These are phyloP conservation scores for Pichia sp. DNA, from an alignment of 1,139 yeast genomes.

Conservation along the genomic window DNA sequence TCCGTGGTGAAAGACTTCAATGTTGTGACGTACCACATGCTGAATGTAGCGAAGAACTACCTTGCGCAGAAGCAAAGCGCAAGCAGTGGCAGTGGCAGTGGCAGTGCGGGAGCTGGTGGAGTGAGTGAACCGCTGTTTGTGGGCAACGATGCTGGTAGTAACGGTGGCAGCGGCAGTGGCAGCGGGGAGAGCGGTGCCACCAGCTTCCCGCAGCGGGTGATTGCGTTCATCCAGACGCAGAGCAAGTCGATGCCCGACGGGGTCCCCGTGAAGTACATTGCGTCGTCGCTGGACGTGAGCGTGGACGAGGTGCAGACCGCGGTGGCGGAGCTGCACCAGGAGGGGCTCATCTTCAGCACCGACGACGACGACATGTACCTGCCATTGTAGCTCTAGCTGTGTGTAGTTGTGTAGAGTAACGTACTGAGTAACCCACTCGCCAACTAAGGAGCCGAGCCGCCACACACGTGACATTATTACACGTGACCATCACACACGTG, in stretches of 20 bases:
- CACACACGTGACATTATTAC: no score
- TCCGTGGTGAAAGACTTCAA: slow-evolving; percentile 60
- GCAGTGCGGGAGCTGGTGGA: slow-evolving; percentile 19
- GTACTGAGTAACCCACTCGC: no score
- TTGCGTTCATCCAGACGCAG: slow-evolving; percentile 39
- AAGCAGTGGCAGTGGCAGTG: slow-evolving; percentile 2
- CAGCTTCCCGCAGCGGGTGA: neutral
- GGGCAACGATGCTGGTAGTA: neutral
- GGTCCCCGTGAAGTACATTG: slow-evolving; percentile 55
- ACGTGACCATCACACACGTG: no score
- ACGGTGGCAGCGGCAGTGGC: slow-evolving; percentile 4
- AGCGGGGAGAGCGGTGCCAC: slow-evolving; percentile 7
- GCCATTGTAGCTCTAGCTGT: slow-evolving; percentile 29
- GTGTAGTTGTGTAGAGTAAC: no score
- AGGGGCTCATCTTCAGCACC: slow-evolving; percentile 61
- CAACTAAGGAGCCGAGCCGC: no score
- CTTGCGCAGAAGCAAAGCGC: slow-evolving; percentile 35
- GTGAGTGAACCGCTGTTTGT: neutral
- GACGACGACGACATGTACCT: slow-evolving; percentile 33
- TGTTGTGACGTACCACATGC: slow-evolving; percentile 67
- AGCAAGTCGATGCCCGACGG: slow-evolving; percentile 61
- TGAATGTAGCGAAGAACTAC: slow-evolving; percentile 47
- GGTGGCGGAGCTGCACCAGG: slow-evolving; percentile 51
- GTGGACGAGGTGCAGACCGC: slow-evolving; percentile 30
- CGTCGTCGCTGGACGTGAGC: slow-evolving; percentile 47